phyloP scores from a whole-genome alignment of 2,329 filamentous ascomycete genomes.

The Hypomyces rosellus region DNA sequence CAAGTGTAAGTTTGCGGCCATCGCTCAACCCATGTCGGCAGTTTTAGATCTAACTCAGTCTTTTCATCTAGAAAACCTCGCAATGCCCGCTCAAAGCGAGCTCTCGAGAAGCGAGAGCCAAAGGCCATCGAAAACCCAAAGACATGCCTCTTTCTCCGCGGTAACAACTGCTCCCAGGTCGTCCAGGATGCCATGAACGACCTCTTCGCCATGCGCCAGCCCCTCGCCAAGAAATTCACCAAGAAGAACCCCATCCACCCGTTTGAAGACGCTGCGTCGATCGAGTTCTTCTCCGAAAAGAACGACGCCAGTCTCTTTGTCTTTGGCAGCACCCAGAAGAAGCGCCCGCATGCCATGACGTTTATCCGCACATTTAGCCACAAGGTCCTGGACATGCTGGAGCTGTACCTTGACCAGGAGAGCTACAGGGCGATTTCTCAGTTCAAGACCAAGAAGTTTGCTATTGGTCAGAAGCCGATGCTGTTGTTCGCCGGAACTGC shows the following conservation, averaged over 20 bases:
- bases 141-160: conserved; percentile 81
- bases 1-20: conserved; percentile 36
- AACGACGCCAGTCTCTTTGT: conserved; percentile 86
- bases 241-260: conserved; percentile 97
- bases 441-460: conserved; percentile 70
- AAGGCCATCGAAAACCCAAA: conserved; percentile 88
- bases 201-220: conserved; percentile 76
- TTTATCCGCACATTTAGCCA: conserved; percentile 75
- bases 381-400: conserved; percentile 91
- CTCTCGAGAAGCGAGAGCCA: conserved; percentile 86
- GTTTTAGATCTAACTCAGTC: neutral
- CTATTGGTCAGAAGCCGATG: conserved; percentile 81
- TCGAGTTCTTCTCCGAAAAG: conserved; percentile 95
- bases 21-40: neutral
- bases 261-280: conserved; percentile 79
- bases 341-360: conserved; percentile 87
- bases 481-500: conserved; percentile 83
- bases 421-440: conserved; percentile 63
- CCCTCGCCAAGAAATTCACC: conserved; percentile 81
- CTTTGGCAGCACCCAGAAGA: conserved; percentile 84
- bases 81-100: conserved; percentile 86
- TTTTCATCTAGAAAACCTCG: conserved; percentile 45
- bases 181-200: conserved; percentile 80
- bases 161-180: conserved; percentile 76
- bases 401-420: conserved; percentile 74